Percentiles rank a stretch among this genome's conserved stretches.
Evolutionary conservation across 345 rosid genomes (phyloP).

Genomic region (Raphanus sativus): DNA sequence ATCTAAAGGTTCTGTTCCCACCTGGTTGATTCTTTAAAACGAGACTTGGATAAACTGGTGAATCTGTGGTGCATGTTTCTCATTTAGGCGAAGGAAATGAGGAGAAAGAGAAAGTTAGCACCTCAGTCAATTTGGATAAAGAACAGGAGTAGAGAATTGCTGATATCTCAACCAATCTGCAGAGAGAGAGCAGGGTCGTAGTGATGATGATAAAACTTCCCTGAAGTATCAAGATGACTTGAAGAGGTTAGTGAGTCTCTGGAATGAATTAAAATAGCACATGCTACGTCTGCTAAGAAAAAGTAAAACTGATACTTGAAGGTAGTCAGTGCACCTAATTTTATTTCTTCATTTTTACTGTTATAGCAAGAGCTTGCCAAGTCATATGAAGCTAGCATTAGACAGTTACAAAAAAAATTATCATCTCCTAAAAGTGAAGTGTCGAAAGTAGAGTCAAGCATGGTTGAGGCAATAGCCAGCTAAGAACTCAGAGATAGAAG

Average conservation of each 20-base stretch:
- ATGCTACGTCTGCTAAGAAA: slow-evolving; percentile 5
- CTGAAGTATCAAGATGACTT: slow-evolving; percentile 68
- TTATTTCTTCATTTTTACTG: slow-evolving; percentile 27
- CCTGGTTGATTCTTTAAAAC: slow-evolving; percentile 35
- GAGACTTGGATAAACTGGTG: slow-evolving; percentile 45
- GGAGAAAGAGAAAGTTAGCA: slow-evolving; percentile 41
- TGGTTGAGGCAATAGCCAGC: slow-evolving; percentile 86
- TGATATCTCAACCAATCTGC: slow-evolving; percentile 39
- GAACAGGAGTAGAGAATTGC: slow-evolving; percentile 39
- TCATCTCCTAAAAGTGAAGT: slow-evolving; percentile 73
- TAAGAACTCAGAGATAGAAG: slow-evolving; percentile 89
- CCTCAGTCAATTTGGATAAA: slow-evolving; percentile 46
- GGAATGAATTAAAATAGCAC: neutral
- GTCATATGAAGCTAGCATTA: slow-evolving; percentile 83
- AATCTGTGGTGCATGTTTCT: slow-evolving; percentile 42
- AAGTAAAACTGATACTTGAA: slow-evolving; percentile 12
- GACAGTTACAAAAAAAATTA: slow-evolving; percentile 79
- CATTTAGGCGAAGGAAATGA: slow-evolving; percentile 42
- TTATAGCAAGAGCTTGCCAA: slow-evolving; percentile 90
- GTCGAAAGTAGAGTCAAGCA: slow-evolving; percentile 74
- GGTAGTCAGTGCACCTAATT: slow-evolving; percentile 19
- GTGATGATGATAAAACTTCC: slow-evolving; percentile 42
- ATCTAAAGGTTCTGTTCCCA: too few species aligned
- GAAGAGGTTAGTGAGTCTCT: slow-evolving; percentile 67
- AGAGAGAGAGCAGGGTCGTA: slow-evolving; percentile 45